phyloP scores from a whole-genome alignment of 2,329 filamentous ascomycete species.

The Colletotrichum gigasporum region DNA sequence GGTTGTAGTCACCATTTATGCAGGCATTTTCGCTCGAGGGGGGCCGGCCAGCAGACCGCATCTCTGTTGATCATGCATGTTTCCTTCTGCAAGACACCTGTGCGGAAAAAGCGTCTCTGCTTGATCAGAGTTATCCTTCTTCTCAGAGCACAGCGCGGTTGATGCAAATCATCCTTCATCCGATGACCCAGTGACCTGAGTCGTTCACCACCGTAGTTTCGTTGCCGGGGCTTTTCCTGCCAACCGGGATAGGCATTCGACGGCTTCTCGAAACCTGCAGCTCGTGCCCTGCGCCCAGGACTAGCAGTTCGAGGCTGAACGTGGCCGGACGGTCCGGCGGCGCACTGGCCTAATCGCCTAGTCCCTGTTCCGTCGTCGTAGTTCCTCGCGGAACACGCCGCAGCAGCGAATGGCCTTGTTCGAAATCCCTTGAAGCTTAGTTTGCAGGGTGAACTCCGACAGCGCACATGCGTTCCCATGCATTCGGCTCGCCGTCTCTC shows the following conservation, averaged over 20 bases:
- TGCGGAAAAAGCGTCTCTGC: too few relatives aligned
- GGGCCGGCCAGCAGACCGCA: neutral
- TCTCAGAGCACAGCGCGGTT: neutral
- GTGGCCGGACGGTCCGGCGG: slow-evolving; percentile 9
- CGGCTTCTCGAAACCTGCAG: slow-evolving; percentile 28
- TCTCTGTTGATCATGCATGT: neutral
- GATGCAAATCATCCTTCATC: slow-evolving; percentile 1
- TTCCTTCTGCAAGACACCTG: too few relatives aligned
- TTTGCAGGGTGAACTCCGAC: slow-evolving; percentile 3
- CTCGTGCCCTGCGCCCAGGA: neutral
- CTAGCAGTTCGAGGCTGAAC: neutral
- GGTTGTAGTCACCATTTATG: neutral
- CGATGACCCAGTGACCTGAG: slow-evolving; percentile 10
- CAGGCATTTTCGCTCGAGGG: neutral
- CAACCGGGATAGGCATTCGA: slow-evolving; percentile 15
- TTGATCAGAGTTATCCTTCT: too few relatives aligned
- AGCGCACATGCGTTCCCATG: slow-evolving; percentile 23
- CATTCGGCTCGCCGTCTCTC: slow-evolving; percentile 20
- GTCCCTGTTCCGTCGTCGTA: neutral
- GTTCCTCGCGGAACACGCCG: neutral
- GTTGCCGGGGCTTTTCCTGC: neutral
- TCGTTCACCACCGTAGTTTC: neutral
- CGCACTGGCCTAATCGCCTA: slow-evolving; percentile 8
- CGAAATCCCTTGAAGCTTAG: neutral
- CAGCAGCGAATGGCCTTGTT: slow-evolving; percentile 1